These are phyloP conservation scores for Teratosphaeria pseudoeucalypti DNA, from an alignment of 2,329 filamentous ascomycete genomes.

Conservation along the genomic window DNA sequence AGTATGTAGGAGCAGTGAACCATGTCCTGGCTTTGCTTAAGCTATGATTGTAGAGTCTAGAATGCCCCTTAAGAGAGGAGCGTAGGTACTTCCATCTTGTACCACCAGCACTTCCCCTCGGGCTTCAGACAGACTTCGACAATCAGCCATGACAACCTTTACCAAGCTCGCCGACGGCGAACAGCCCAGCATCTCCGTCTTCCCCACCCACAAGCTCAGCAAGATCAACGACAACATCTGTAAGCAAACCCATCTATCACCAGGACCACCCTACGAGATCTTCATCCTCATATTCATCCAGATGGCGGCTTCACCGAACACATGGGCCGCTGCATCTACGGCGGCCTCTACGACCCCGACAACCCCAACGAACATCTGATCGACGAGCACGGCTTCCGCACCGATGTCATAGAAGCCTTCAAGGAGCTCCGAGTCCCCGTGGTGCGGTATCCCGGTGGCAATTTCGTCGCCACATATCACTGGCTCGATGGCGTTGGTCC, in stretches of 20 bases:
- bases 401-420: conserved; percentile 64
- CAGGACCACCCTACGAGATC: too few relatives aligned
- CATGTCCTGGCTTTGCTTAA: background rate
- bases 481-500: conserved; percentile 76
- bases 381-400: conserved; percentile 65
- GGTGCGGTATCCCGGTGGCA: conserved; percentile 71
- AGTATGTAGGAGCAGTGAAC: background rate
- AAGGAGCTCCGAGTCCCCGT: conserved; percentile 66
- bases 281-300: too few relatives aligned
- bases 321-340: conserved; percentile 83
- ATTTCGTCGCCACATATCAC: conserved; percentile 77
- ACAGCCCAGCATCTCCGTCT: conserved; percentile 54
- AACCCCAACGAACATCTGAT: conserved; percentile 51
- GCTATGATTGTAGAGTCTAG: background rate
- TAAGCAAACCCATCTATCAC: too few relatives aligned
- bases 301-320: conserved; percentile 80
- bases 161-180: conserved; percentile 54
- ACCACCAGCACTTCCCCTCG: background rate
- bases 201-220: conserved; percentile 54
- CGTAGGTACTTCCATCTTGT: background rate
- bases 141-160: conserved; percentile 55
- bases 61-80: background rate
- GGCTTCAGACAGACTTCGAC: background rate
- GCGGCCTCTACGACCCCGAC: conserved; percentile 70
- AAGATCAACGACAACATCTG: conserved; percentile 69